Evolutionary conservation across 306 rosid genomes (phyloP).

Genomic region (Rosa rugosa): DNA sequence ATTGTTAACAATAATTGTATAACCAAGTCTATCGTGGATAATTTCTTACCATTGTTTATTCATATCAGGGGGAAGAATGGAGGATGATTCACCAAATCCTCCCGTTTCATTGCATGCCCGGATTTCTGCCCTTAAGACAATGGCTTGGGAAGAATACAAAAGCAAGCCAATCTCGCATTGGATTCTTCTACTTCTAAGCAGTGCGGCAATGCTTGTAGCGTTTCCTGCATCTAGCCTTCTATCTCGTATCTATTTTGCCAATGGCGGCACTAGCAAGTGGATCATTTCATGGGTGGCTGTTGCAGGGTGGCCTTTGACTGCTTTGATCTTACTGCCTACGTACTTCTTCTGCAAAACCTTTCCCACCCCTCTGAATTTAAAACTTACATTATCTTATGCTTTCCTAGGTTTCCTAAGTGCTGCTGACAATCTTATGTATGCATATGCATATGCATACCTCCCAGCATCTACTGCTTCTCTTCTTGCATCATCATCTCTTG

Average conservation of each 20-base stretch:
- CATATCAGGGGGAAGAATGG: conserved; percentile 44
- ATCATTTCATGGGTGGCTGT: conserved; percentile 93
- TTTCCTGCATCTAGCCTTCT: conserved; percentile 90
- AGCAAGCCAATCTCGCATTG: conserved; percentile 71
- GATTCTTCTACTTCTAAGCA: conserved; percentile 70
- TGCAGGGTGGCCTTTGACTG: conserved; percentile 89
- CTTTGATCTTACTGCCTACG: conserved; percentile 62
- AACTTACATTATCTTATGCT: conserved; percentile 53
- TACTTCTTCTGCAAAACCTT: conserved; percentile 44
- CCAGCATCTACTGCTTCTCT: conserved; percentile 94
- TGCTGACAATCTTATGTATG: conserved; percentile 92
- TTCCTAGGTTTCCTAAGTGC: conserved; percentile 74
- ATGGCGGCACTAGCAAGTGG: conserved; percentile 93
- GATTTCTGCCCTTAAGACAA: conserved; percentile 36
- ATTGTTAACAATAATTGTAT: background rate
- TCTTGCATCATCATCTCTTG: conserved; percentile 79
- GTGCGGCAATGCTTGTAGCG: conserved; percentile 76
- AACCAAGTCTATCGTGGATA: background rate
- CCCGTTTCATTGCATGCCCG: conserved; percentile 40
- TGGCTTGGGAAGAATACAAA: conserved; percentile 46
- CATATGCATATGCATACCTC: conserved; percentile 93
- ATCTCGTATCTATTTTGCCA: conserved; percentile 71
- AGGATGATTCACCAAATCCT: conserved; percentile 34
- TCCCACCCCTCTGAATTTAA: conserved; percentile 60
- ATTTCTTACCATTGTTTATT: background rate